Conservation (phyloP, 345 rosid species). For the Abelmoschus esculentus region DNA sequence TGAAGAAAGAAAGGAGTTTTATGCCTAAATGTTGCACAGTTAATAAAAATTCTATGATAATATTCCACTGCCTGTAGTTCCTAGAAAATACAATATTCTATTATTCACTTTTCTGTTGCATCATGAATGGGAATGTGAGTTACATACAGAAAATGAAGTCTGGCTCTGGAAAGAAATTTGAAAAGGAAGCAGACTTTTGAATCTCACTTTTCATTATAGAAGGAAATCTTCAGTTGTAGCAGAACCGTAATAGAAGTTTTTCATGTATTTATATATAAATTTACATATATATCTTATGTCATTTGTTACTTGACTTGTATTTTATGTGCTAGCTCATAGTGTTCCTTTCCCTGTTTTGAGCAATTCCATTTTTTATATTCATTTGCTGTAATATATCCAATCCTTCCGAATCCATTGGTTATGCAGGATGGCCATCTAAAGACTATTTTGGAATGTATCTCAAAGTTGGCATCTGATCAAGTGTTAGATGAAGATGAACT, state of each 20-base stretch:
- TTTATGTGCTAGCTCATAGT: neutral
- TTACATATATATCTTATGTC: too few species aligned
- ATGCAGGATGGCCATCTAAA: constrained; percentile 55
- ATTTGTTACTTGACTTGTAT: neutral
- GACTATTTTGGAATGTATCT: constrained; percentile 49
- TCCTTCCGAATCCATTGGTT: constrained; percentile 7
- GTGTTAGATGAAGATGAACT: constrained; percentile 64
- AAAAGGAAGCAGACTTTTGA: too few species aligned
- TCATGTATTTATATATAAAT: too few species aligned
- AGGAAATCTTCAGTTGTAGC: neutral
- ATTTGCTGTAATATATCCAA: constrained; percentile 3
- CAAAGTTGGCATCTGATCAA: constrained; percentile 33
- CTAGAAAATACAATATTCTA: too few species aligned
- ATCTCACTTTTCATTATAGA: neutral
- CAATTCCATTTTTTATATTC: neutral
- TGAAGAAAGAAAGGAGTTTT: neutral
- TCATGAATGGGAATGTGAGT: neutral
- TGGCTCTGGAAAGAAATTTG: neutral
- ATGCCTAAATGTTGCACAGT: neutral
- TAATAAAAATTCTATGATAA: neutral
- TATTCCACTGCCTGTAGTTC: neutral
- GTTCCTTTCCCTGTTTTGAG: constrained; percentile 3
- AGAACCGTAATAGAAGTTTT: neutral
- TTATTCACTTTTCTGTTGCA: neutral
- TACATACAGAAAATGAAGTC: neutral